Percentiles rank a stretch among this genome's conserved stretches.
Evolutionary conservation across 768 basidiomycete genomes (phyloP).

Genomic region (Tubosaeta sp.): DNA sequence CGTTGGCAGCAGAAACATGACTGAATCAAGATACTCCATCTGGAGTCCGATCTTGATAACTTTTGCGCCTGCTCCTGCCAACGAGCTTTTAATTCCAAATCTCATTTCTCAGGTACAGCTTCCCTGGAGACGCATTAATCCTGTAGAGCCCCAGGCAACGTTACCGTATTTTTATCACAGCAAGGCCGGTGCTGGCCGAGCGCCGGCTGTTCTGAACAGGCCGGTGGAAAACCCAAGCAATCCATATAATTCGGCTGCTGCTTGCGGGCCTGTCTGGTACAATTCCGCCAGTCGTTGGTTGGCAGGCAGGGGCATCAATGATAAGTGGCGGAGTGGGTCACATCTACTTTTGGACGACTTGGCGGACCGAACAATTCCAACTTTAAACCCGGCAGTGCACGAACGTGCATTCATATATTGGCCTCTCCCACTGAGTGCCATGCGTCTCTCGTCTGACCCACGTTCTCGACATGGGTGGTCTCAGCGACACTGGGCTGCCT

Average conservation of each 20-base stretch:
- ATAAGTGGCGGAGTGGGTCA: not conserved
- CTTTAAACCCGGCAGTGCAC: constrained; percentile 5
- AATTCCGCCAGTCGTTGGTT: not conserved
- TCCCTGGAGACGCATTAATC: too few relatives aligned
- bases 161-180: not conserved
- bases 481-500: constrained; percentile 3
- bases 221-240: not conserved
- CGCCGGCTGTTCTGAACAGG: not conserved
- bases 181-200: not conserved
- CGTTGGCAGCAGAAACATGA: too few relatives aligned
- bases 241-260: not conserved
- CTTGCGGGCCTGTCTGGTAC: not conserved
- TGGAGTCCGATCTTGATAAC: too few relatives aligned
- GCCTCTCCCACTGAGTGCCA: not conserved
- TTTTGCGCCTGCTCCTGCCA: too few relatives aligned
- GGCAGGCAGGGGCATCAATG: too few relatives aligned
- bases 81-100: too few relatives aligned
- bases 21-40: too few relatives aligned
- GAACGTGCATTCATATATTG: constrained; percentile 24
- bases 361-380: constrained; percentile 7
- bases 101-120: too few relatives aligned
- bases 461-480: not conserved
- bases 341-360: constrained; percentile 8
- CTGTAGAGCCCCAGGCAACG: not conserved
- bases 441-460: constrained; percentile 6